Conservation (phyloP, 2,329 filamentous ascomycete genomes). For the Fusarium tjaetaba region DNA sequence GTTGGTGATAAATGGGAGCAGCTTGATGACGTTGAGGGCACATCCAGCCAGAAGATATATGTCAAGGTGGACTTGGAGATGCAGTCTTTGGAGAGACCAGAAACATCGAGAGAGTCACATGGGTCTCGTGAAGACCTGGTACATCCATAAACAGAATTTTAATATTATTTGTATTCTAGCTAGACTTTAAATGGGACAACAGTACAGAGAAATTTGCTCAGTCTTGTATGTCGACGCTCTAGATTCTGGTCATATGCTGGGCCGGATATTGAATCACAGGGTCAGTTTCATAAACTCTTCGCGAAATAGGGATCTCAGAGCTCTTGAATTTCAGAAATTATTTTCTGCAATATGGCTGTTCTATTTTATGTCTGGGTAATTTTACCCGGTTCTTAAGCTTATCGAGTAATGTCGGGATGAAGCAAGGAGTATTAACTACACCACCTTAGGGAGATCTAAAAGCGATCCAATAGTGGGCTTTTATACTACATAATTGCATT, state of each 20-base stretch:
- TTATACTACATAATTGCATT: no score
- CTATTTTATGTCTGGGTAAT: no score
- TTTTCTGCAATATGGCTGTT: no score
- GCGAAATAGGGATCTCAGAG: accelerated
- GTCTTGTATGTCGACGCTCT: no score
- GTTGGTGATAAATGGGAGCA: background rate
- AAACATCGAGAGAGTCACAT: background rate
- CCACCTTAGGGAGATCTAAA: no score
- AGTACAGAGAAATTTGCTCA: background rate
- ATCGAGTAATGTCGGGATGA: no score
- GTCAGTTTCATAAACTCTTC: accelerated
- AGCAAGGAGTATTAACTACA: no score
- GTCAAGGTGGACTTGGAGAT: conserved; percentile 17
- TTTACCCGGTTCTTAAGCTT: no score
- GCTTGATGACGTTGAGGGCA: background rate
- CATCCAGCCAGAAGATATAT: background rate
- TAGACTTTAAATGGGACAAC: background rate
- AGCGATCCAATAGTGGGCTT: no score
- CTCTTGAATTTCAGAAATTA: no score
- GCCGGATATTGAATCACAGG: accelerated
- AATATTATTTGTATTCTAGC: background rate
- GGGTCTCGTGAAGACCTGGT: background rate
- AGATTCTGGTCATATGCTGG: background rate
- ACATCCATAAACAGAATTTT: accelerated
- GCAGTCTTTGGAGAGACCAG: background rate